phyloP scores from a whole-genome alignment of 495 filamentous ascomycete genomes.

The Penicillium coffeae region DNA sequence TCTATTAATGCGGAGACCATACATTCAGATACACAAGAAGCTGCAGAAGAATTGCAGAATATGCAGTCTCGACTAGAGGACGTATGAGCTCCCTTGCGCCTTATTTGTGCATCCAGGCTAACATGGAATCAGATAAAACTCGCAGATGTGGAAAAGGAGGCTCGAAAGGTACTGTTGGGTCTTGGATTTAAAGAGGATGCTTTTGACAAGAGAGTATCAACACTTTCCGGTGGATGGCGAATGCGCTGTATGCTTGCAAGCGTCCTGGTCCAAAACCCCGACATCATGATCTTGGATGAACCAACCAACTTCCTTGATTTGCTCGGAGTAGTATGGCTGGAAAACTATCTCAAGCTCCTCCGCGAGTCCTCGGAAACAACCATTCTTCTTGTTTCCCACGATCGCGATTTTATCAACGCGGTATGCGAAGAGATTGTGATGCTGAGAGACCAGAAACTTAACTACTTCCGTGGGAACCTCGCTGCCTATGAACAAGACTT shows the following conservation, averaged over 20 bases:
- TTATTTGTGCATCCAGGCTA: neutral
- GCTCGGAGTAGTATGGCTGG: constrained; percentile 77
- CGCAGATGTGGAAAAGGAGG: constrained; percentile 51
- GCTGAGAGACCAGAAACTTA: constrained; percentile 57
- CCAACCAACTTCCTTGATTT: constrained; percentile 85
- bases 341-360: constrained; percentile 60
- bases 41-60: constrained; percentile 57
- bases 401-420: constrained; percentile 67
- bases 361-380: constrained; percentile 34
- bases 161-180: constrained; percentile 60
- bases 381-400: constrained; percentile 74
- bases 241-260: constrained; percentile 69
- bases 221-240: constrained; percentile 74
- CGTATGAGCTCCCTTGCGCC: constrained; percentile 21
- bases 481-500: constrained; percentile 63
- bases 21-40: constrained; percentile 58
- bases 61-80: constrained; percentile 54
- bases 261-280: constrained; percentile 63
- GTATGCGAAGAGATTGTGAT: constrained; percentile 75
- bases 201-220: constrained; percentile 52
- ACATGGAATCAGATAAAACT: constrained; percentile 34
- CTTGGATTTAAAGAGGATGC: constrained; percentile 66
- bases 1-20: constrained; percentile 51
- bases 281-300: constrained; percentile 81
- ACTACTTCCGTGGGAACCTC: constrained; percentile 68